These are phyloP conservation scores for Hypocreales sp. DNA, from an alignment of 2,329 filamentous ascomycete species.

Conservation along the genomic window DNA sequence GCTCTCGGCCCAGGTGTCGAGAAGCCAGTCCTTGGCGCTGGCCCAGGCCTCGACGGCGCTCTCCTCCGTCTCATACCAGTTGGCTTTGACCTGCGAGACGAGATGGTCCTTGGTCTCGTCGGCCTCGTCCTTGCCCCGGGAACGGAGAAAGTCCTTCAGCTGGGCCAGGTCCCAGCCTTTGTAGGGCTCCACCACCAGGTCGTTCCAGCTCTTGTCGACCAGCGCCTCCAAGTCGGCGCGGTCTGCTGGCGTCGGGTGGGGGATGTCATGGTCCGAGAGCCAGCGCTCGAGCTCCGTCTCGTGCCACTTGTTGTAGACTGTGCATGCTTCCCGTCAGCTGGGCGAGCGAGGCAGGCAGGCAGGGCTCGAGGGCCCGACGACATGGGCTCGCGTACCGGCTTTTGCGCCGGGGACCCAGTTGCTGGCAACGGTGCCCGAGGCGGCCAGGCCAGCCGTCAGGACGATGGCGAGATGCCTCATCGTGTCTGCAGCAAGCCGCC, in stretches of 20 bases:
- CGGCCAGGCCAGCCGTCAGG: conserved; percentile 56
- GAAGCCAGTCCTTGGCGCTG: conserved; percentile 76
- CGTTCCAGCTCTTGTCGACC: conserved; percentile 83
- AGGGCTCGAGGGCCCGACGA: neutral
- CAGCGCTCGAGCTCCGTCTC: conserved; percentile 94
- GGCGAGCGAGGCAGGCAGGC: neutral
- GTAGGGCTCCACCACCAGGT: conserved; percentile 60
- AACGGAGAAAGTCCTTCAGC: conserved; percentile 50
- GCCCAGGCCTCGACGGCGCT: conserved; percentile 56
- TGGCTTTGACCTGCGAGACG: conserved; percentile 50
- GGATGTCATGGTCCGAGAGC: conserved; percentile 83
- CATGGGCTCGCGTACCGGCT: conserved; percentile 44
- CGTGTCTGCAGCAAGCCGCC: conserved; percentile 11
- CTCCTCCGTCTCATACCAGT: conserved; percentile 69
- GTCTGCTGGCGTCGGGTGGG: conserved; percentile 79
- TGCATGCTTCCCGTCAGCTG: neutral
- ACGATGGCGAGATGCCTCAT: conserved; percentile 70
- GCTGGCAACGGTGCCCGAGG: conserved; percentile 54
- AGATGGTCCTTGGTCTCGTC: conserved; percentile 55
- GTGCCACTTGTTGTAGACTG: conserved; percentile 98
- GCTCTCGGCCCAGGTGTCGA: conserved; percentile 90
- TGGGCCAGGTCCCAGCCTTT: conserved; percentile 59
- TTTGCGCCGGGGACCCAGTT: conserved; percentile 67
- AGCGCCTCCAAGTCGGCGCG: conserved; percentile 87
- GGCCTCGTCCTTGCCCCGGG: conserved; percentile 55